Percentiles rank a stretch among this genome's conserved stretches.
Conservation (phyloP, 1,284 basidiomycete genomes). For the Ganoderma boninense region DNA sequence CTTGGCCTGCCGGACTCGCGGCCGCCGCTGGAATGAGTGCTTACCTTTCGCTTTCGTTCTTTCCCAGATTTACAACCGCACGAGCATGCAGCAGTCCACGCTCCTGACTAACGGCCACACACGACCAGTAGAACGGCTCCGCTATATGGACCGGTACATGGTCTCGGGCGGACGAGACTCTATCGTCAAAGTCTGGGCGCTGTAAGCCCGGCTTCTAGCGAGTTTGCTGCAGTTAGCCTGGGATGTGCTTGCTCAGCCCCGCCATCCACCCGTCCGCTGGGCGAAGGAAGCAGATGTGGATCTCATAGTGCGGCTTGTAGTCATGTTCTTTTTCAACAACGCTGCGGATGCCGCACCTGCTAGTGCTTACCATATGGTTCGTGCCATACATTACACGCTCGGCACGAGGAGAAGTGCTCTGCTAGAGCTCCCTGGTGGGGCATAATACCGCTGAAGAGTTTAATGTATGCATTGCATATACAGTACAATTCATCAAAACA, state of each 20-base stretch:
- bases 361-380: constrained; percentile 1
- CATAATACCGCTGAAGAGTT: constrained; percentile 21
- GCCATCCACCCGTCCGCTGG: not conserved
- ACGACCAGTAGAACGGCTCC: constrained; percentile 87
- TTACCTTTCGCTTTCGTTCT: constrained; percentile 13
- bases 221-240: constrained; percentile 2
- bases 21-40: constrained; percentile 19
- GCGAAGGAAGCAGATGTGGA: constrained; percentile 1
- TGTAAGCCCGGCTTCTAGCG: constrained; percentile 56
- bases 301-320: not conserved
- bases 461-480: constrained; percentile 33
- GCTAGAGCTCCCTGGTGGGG: constrained; percentile 14
- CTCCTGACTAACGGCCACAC: constrained; percentile 92
- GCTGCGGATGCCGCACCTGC: not conserved
- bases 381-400: constrained; percentile 5
- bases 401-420: constrained; percentile 5
- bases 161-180: constrained; percentile 92
- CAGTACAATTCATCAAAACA: constrained; percentile 23
- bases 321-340: too few species aligned
- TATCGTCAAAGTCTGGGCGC: constrained; percentile 93
- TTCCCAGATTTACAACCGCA: constrained; percentile 91
- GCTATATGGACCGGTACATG: constrained; percentile 97
- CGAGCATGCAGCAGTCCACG: constrained; percentile 88
- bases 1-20: not conserved
- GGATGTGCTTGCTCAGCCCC: not conserved